phyloP scores from a whole-genome alignment of 1,139 yeast species.

The Starmera stellimalicola region DNA sequence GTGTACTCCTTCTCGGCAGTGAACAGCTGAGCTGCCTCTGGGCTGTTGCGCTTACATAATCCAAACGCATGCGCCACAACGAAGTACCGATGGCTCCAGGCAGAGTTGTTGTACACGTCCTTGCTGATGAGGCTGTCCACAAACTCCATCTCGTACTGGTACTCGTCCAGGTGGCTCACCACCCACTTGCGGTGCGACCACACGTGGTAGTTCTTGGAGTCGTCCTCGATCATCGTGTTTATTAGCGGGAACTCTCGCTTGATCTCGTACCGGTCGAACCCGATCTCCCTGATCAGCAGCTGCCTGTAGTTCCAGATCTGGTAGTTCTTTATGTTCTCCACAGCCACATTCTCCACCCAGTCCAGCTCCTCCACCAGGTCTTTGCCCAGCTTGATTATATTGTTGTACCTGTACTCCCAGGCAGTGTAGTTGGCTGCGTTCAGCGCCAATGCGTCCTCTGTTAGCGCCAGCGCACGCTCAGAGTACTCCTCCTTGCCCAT shows the following conservation, averaged over 20 bases:
- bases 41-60: too few relatives aligned
- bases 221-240: constrained; percentile 61
- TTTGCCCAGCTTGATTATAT: constrained; percentile 32
- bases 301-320: constrained; percentile 95
- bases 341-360: constrained; percentile 73
- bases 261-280: constrained; percentile 28
- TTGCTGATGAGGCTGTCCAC: constrained; percentile 37
- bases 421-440: constrained; percentile 90
- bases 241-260: constrained; percentile 55
- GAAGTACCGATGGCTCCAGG: constrained; percentile 85
- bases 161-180: constrained; percentile 43
- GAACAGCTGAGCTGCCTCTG: constrained; percentile 19
- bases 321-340: constrained; percentile 79
- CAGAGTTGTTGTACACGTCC: constrained; percentile 85
- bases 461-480: constrained; percentile 60
- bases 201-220: constrained; percentile 87
- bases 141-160: constrained; percentile 42
- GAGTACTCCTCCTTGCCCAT: constrained; percentile 54
- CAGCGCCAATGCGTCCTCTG: constrained; percentile 50
- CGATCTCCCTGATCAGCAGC: constrained; percentile 31
- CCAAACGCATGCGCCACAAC: constrained; percentile 16
- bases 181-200: constrained; percentile 92
- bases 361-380: constrained; percentile 40
- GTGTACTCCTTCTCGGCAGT: constrained; percentile 38
- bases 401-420: constrained; percentile 72